Base-by-base conservation (phyloP, 352 stramenopile genomes). In the Aphanomyces cochlioides region DNA sequence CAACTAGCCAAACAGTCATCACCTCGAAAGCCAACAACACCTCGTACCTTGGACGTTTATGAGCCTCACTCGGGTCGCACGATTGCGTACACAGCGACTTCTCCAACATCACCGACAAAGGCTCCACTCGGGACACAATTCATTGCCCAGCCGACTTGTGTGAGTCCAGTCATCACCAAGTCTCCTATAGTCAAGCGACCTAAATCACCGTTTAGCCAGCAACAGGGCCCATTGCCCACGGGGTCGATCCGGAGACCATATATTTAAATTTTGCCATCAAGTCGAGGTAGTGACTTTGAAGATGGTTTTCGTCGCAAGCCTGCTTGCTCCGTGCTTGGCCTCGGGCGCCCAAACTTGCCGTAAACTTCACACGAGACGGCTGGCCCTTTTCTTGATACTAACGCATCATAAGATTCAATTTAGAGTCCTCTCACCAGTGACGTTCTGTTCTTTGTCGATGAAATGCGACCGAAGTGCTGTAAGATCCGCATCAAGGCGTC, bases 41-140 rank as follows among this genome's bases (percentile, higher is more conserved):
- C 19, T 38, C 17, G 57, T 38, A 21, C 58, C 4, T 10, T 85
- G 10, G 71, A 73, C 45, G 69, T 74, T 6, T 87, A 88, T 50
- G 83, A 90, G 53, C 59, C 78, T 0, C 43, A 82, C 1, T 90
- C 83, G 4, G 79, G 80, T 0, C 77, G 65, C 5, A 78, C 66
- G 47, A 36, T 78, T 48, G 5, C 17, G 10, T 50, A 43, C 43
- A 34, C 28, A 3, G 34, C 37, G 4, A 19, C 36, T n/a, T 7
- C 10, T 21, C 19, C 59, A 4, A 5, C 59, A 10, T 34, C 28
- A n/a, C 37, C 37, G 50, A 37, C 43, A 15, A 10, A 1, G 54
- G 28, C 54, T 10, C 19, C 54, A 12, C 5, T 37, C 6, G 54
- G 54, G 7, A 37, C 37, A 10, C 54, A 61, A 37, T 61, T 40